Conservation (phyloP, 2,329 filamentous ascomycete genomes). For the Ophiostoma fasciatum region DNA sequence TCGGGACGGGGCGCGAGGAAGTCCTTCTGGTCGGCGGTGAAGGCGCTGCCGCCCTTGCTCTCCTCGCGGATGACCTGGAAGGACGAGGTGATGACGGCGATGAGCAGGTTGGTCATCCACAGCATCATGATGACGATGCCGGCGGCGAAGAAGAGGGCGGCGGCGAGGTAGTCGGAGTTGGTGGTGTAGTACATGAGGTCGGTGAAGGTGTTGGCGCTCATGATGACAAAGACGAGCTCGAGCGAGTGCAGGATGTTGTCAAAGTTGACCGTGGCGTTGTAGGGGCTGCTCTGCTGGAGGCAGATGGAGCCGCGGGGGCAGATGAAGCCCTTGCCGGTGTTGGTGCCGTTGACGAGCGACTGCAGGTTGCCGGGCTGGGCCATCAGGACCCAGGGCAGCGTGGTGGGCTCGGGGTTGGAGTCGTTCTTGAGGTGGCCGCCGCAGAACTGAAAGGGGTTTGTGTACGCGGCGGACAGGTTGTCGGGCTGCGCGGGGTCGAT, state of each 20-base stretch:
- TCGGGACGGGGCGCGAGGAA: slow-evolving; percentile 22
- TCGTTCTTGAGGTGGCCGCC: slow-evolving; percentile 60
- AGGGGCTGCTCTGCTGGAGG: slow-evolving; percentile 64
- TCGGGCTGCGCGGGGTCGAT: slow-evolving; percentile 45
- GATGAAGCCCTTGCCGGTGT: slow-evolving; percentile 64
- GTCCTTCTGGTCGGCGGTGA: slow-evolving; percentile 56
- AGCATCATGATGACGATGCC: slow-evolving; percentile 84
- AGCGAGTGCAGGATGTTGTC: slow-evolving; percentile 88
- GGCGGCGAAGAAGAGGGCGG: slow-evolving; percentile 61
- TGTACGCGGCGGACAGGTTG: slow-evolving; percentile 40
- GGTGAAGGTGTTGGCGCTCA: slow-evolving; percentile 95
- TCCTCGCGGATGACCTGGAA: slow-evolving; percentile 98
- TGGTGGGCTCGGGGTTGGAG: slow-evolving; percentile 31
- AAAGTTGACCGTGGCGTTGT: slow-evolving; percentile 77
- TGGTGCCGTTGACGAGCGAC: slow-evolving; percentile 35
- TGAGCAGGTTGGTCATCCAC: slow-evolving; percentile 88
- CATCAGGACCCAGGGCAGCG: slow-evolving; percentile 49
- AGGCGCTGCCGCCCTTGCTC: slow-evolving; percentile 80
- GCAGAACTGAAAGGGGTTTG: slow-evolving; percentile 61
- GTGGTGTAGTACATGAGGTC: slow-evolving; percentile 90
- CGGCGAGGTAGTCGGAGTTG: slow-evolving; percentile 77
- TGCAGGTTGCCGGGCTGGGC: slow-evolving; percentile 20
- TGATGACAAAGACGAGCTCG: slow-evolving; percentile 92
- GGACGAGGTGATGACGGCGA: slow-evolving; percentile 95
- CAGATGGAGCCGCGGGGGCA: slow-evolving; percentile 77